A percentile compares a stretch with the other conserved stretches of the same genome.
These are phyloP conservation scores for Ogataea zsoltii DNA, from an alignment of 805 yeast species.

Conservation along the genomic window DNA sequence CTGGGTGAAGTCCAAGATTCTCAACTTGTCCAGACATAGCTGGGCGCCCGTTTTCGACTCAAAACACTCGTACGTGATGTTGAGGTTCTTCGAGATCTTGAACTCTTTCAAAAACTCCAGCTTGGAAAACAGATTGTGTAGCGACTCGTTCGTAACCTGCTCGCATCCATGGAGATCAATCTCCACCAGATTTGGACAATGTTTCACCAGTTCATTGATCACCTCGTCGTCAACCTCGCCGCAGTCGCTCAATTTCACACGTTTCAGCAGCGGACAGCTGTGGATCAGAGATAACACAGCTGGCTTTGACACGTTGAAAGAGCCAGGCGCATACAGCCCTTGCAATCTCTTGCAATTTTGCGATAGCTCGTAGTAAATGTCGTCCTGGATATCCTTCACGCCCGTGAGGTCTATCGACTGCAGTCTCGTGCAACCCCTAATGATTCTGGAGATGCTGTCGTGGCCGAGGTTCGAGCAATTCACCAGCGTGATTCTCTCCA, in stretches of 20 bases:
- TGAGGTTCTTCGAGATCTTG: conserved; percentile 71
- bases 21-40: conserved; percentile 57
- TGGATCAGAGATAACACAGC: conserved; percentile 60
- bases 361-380: conserved; percentile 67
- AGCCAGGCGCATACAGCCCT: conserved; percentile 87
- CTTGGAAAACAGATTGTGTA: conserved; percentile 56
- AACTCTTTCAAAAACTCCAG: conserved; percentile 81
- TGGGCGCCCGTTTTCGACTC: conserved; percentile 31
- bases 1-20: conserved; percentile 83
- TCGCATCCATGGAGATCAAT: conserved; percentile 85
- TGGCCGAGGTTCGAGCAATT: conserved; percentile 70
- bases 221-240: conserved; percentile 63
- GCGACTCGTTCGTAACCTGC: conserved; percentile 64
- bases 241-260: conserved; percentile 80
- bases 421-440: conserved; percentile 64
- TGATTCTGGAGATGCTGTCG: conserved; percentile 57
- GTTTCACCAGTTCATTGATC: conserved; percentile 58
- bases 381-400: conserved; percentile 67
- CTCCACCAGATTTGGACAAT: conserved; percentile 82
- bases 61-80: conserved; percentile 69
- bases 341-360: conserved; percentile 73
- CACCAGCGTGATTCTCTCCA: conserved; percentile 85
- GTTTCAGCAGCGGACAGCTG: conserved; percentile 71
- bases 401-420: conserved; percentile 90
- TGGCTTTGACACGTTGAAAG: conserved; percentile 65